A percentile compares a stretch with the other conserved stretches of the same genome.
Conservation (phyloP, 495 filamentous ascomycete genomes). For the Trypethelium eluteriae region DNA sequence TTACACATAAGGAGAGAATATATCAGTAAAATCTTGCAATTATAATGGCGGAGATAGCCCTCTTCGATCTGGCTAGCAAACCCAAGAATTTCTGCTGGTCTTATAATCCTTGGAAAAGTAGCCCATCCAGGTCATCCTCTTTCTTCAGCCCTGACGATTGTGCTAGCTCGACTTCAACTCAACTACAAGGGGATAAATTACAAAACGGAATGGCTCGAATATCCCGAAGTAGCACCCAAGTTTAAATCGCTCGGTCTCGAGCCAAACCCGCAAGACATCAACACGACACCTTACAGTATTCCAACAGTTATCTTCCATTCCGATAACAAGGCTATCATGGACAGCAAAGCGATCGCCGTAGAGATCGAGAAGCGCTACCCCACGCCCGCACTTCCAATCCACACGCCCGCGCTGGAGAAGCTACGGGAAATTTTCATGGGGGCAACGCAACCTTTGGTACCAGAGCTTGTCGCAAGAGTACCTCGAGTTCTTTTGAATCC, state of each 20-base stretch:
- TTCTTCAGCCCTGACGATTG: constrained; percentile 6
- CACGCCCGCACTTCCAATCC: constrained; percentile 44
- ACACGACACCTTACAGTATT: constrained; percentile 41
- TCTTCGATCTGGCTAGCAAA: not conserved
- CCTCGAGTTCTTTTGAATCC: constrained; percentile 37
- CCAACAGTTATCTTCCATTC: constrained; percentile 45
- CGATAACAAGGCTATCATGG: constrained; percentile 50
- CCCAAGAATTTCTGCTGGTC: not conserved
- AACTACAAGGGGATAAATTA: constrained; percentile 59
- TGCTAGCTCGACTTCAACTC: constrained; percentile 47
- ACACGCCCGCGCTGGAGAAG: constrained; percentile 38
- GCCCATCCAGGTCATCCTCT: not conserved
- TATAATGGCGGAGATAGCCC: not conserved
- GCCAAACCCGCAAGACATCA: constrained; percentile 34
- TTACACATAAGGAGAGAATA: too few species aligned
- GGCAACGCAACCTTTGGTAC: constrained; percentile 22
- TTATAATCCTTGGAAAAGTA: not conserved
- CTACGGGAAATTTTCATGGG: constrained; percentile 26
- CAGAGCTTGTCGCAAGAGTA: constrained; percentile 35
- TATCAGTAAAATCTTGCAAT: not conserved
- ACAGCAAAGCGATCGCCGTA: constrained; percentile 46
- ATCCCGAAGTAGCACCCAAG: constrained; percentile 49
- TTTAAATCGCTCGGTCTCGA: constrained; percentile 39
- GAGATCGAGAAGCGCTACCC: constrained; percentile 49
- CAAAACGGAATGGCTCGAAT: constrained; percentile 58